Base-by-base conservation (phyloP, 1,284 basidiomycete genomes). In the Cryptococcus floricola region DNA sequence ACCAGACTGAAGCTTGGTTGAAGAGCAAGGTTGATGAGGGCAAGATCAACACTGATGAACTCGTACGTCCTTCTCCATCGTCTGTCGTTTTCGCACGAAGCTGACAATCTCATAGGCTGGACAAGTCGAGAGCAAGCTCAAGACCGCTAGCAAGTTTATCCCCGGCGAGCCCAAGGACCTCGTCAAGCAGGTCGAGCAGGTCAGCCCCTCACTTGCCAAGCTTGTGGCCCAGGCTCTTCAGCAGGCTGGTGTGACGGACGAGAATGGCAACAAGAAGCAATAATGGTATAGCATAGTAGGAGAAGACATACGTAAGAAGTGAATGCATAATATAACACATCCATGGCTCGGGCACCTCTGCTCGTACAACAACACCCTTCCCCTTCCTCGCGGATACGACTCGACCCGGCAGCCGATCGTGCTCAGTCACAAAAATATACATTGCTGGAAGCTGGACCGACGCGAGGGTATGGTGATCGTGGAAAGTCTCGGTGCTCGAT, bases 171-270 rank as follows among this genome's bases (percentile, higher is more conserved):
- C 70, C 41, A 70, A 74, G 48, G 67, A 69, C 37, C 52, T 73
- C 47, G 61, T 74, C 63, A 58, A 69, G 41, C 57, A 70, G 58
- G 68, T 76, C 52, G 60, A 65, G 51, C 51, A 62, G 53, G 47
- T 77, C 53, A 69, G 66, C 39, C 75, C 75, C 9, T 63, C 68
- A 3, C 46, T 76, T 23, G 75, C 69, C 52, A 68, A 70, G 56
- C 61, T 77, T 4, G 52, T 77, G 18, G 59, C 67, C 39, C 64
- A 73, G 53, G 67, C 70, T 37, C 50, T 77, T 53, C 50, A 69
- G 48, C 65, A 71, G 58, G 68, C 66, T 18, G 66, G 67, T 34
- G 48, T 69, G 23, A 57, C 62, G 19, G 68, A 71, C 54, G 60
- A 70, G 54, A 58, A 70, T 48, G 62, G 60, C 18, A 66, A 70